phyloP scores from a whole-genome alignment of 257 asterid genomes.

The Solanum piurae region DNA sequence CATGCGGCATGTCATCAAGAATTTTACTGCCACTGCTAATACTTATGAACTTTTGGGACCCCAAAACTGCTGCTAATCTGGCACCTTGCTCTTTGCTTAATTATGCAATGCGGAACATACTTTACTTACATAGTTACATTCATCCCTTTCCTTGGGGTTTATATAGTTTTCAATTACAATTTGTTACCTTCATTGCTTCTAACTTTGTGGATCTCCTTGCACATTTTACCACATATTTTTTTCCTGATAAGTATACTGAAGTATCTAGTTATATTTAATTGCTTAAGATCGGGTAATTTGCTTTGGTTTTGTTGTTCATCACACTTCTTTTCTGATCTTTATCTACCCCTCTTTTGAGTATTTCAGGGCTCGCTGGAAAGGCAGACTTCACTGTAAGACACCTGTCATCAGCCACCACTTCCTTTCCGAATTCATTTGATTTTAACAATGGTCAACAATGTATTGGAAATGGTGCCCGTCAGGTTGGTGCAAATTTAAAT shows the following conservation, averaged over 20 bases:
- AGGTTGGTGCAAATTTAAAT: conserved; percentile 31
- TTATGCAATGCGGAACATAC: not conserved
- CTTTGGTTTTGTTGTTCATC: not conserved
- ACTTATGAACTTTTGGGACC: not conserved
- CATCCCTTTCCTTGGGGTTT: not conserved
- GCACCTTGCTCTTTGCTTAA: not conserved
- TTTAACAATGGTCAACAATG: conserved; percentile 59
- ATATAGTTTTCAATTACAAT: not conserved
- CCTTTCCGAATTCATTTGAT: conserved; percentile 58
- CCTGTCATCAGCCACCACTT: conserved; percentile 59
- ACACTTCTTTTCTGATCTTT: not conserved
- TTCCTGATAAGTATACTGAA: not conserved
- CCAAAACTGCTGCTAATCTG: not conserved
- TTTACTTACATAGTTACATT: not conserved
- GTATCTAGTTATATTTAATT: not conserved
- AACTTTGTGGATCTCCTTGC: not conserved
- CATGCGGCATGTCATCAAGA: not conserved
- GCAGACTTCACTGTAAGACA: conserved; percentile 96
- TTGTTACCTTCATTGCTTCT: not conserved
- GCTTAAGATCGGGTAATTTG: not conserved
- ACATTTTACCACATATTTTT: too few relatives aligned
- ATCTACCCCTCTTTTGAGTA: not conserved
- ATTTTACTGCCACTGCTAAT: not conserved
- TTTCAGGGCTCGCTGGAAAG: conserved; percentile 75
- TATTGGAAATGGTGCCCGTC: conserved; percentile 54